Evolutionary conservation across 2,329 filamentous ascomycete genomes (phyloP).

Genomic region (Botrytis cinerea): DNA sequence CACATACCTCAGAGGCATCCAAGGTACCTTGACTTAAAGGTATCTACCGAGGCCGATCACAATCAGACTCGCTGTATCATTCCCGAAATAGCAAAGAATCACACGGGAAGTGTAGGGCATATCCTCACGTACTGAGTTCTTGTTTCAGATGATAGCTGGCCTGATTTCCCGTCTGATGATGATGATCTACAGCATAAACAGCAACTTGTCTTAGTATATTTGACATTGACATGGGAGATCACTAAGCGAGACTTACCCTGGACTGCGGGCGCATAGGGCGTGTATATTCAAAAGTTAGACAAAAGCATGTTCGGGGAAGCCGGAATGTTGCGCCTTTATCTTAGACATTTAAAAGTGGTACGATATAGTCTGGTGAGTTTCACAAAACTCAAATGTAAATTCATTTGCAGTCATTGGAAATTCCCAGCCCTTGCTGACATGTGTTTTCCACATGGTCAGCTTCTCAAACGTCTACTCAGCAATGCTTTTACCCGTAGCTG

Average conservation of each 20-base stretch:
- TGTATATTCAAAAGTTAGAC: conserved; percentile 18
- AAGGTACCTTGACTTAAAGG: background rate
- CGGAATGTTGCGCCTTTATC: conserved; percentile 7
- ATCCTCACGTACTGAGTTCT: conserved; percentile 16
- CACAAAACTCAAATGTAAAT: background rate
- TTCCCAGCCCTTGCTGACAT: conserved; percentile 8
- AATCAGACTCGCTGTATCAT: conserved; percentile 3
- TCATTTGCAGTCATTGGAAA: conserved; percentile 13
- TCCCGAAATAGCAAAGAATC: conserved; percentile 1
- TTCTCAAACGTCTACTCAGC: conserved; percentile 12
- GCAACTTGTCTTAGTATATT: background rate
- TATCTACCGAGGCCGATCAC: conserved; percentile 18
- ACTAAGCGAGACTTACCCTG: conserved; percentile 5
- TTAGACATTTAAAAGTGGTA: conserved; percentile 10
- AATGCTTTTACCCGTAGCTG: conserved; percentile 2
- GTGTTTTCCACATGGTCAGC: conserved; percentile 18
- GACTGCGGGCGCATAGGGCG: conserved; percentile 17
- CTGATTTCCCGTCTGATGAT: conserved; percentile 11
- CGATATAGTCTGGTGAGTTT: background rate
- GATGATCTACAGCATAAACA: conserved; percentile 14
- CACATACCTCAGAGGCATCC: conserved; percentile 14
- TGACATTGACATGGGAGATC: background rate
- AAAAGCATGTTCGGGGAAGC: conserved; percentile 19
- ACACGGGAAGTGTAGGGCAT: background rate
- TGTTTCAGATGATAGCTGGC: conserved; percentile 8